A percentile compares a stretch with the other conserved stretches of the same genome.
These are phyloP conservation scores for Dujonia santamariae DNA, from an alignment of 1,139 yeast species.

Conservation along the genomic window DNA sequence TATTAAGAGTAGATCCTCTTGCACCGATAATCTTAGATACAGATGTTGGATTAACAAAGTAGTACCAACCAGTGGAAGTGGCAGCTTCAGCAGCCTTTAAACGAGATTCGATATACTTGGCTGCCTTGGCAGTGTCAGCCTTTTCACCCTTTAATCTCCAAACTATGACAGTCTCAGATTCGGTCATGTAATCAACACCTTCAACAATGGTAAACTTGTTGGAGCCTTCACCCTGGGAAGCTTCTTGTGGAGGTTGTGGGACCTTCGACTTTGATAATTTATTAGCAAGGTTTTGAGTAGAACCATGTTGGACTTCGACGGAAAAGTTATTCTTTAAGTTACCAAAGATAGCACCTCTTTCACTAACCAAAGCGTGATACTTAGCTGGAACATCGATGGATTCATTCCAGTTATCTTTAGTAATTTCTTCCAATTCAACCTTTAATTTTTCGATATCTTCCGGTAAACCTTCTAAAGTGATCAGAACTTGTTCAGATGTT, in stretches of 20 bases:
- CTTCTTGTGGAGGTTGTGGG: constrained; percentile 50
- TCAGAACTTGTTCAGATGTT: constrained; percentile 41
- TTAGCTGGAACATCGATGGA: constrained; percentile 54
- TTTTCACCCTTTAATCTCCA: constrained; percentile 61
- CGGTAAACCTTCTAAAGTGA: constrained; percentile 58
- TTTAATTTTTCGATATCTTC: constrained; percentile 58
- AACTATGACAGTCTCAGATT: constrained; percentile 40
- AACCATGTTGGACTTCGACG: constrained; percentile 66
- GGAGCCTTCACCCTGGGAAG: constrained; percentile 42
- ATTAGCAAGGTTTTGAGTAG: constrained; percentile 46
- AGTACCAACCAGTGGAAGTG: constrained; percentile 36
- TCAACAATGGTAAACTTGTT: constrained; percentile 45
- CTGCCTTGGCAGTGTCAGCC: constrained; percentile 37
- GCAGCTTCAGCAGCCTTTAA: constrained; percentile 35
- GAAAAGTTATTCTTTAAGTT: constrained; percentile 51
- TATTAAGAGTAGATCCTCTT: constrained; percentile 65
- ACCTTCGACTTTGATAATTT: constrained; percentile 42
- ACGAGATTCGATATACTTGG: constrained; percentile 31
- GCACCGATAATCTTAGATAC: constrained; percentile 71
- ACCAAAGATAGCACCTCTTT: constrained; percentile 65
- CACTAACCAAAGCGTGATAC: constrained; percentile 61
- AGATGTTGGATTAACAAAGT: constrained; percentile 28
- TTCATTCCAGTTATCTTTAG: constrained; percentile 48
- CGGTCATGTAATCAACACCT: constrained; percentile 24
- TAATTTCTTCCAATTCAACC: constrained; percentile 49